Conservation (phyloP, 78 protist species). For the Dictyostelium discoideum region DNA sequence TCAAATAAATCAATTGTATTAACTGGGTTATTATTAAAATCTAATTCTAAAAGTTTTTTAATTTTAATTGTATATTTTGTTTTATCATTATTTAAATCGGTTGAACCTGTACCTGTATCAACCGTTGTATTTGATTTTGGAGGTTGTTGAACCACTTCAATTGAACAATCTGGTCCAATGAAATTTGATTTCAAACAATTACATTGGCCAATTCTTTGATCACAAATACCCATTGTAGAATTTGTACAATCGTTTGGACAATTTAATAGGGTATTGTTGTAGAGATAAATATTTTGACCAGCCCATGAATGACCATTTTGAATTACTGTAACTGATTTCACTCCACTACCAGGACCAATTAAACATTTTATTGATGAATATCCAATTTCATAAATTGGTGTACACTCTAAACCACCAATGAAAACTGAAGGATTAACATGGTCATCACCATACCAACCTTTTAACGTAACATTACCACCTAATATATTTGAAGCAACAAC, state of each 20-base stretch:
- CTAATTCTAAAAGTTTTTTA: background rate
- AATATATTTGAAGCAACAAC: background rate
- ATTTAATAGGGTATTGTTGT: background rate
- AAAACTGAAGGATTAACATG: background rate
- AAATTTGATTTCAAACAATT: background rate
- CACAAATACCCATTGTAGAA: background rate
- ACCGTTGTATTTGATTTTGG: background rate
- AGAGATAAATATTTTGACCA: background rate
- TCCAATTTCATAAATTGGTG: background rate
- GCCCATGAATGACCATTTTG: background rate
- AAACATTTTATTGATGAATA: background rate
- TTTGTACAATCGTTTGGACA: conserved; percentile 11
- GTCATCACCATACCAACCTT: background rate
- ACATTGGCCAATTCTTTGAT: background rate
- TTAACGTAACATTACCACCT: background rate
- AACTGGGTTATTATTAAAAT: background rate
- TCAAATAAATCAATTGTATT: background rate
- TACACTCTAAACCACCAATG: background rate
- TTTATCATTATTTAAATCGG: background rate
- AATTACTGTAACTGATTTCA: background rate
- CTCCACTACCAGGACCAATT: background rate
- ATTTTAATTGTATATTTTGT: background rate
- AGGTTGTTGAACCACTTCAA: background rate
- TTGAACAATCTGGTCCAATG: background rate
- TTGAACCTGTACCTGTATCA: background rate